A percentile compares a stretch with the other conserved stretches of the same genome.
These are phyloP conservation scores for Alternaria alternata DNA, from an alignment of 2,329 filamentous ascomycete species.

Conservation along the genomic window DNA sequence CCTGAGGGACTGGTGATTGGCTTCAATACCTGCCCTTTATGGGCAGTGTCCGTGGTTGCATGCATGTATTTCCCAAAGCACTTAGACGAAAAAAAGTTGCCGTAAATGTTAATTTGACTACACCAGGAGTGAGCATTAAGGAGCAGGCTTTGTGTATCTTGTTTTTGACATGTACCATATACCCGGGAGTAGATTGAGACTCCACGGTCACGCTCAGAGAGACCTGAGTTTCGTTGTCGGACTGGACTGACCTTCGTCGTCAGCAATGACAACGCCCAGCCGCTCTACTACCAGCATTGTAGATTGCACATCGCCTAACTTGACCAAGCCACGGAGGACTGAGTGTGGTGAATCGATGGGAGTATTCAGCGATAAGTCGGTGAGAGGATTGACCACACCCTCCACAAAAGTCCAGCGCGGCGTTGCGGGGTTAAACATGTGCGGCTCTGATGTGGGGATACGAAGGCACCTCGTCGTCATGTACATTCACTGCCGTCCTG, in stretches of 20 bases:
- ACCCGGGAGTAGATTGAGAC: background rate
- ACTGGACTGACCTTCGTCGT: background rate
- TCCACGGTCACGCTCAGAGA: background rate
- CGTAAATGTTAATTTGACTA: background rate
- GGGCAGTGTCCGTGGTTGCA: background rate
- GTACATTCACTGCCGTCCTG: slow-evolving; percentile 3
- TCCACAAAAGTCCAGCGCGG: slow-evolving; percentile 1
- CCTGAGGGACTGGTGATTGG: background rate
- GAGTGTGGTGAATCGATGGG: background rate
- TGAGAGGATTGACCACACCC: slow-evolving; percentile 11
- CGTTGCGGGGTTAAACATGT: slow-evolving; percentile 12
- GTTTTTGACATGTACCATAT: background rate
- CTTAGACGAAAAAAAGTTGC: background rate
- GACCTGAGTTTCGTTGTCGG: background rate
- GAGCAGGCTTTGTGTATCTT: background rate
- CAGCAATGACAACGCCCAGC: background rate
- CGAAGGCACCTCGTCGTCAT: slow-evolving; percentile 4
- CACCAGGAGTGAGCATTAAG: background rate
- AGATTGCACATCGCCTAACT: background rate
- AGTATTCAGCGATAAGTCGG: slow-evolving; percentile 4
- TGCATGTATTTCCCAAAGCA: background rate
- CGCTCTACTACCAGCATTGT: background rate
- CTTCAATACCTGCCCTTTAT: background rate
- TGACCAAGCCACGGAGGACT: background rate
- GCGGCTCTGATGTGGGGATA: slow-evolving; percentile 7